These are phyloP conservation scores for Takashimella tepidaria DNA, from an alignment of 1,284 basidiomycete genomes.

Conservation along the genomic window DNA sequence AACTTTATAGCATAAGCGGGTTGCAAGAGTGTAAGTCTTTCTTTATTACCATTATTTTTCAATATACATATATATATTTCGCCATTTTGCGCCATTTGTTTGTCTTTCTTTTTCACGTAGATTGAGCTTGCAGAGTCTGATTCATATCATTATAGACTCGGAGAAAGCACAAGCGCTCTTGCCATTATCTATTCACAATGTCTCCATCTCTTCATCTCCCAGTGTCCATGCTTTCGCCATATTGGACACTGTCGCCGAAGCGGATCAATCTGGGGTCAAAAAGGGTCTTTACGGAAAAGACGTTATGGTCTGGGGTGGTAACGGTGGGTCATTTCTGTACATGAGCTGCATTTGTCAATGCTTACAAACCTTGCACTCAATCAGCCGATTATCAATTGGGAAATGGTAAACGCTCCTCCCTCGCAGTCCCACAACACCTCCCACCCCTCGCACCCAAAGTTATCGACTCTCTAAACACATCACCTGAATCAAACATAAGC, in stretches of 20 bases:
- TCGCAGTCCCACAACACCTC: constrained; percentile 61
- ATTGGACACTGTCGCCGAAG: constrained; percentile 58
- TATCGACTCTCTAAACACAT: constrained; percentile 14
- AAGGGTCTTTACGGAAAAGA: constrained; percentile 50
- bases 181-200: constrained; percentile 62
- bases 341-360: constrained; percentile 31
- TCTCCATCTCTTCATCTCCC: constrained; percentile 62
- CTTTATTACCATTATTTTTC: constrained; percentile 2
- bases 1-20: constrained; percentile 61
- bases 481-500: constrained; percentile 19
- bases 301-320: constrained; percentile 53
- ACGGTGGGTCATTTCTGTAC: constrained; percentile 27
- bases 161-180: constrained; percentile 59
- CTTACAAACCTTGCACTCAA: neutral
- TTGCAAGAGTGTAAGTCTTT: constrained; percentile 68
- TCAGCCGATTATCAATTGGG: constrained; percentile 72
- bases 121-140: constrained; percentile 4
- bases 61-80: neutral
- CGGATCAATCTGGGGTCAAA: constrained; percentile 47
- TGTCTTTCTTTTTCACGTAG: neutral
- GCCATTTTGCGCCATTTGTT: neutral
- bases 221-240: constrained; percentile 74
- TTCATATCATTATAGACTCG: constrained; percentile 58
- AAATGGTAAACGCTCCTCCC: constrained; percentile 71
- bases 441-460: constrained; percentile 51